Conservation (phyloP, 805 yeast species). For the Saccharomycopsis sp. region DNA sequence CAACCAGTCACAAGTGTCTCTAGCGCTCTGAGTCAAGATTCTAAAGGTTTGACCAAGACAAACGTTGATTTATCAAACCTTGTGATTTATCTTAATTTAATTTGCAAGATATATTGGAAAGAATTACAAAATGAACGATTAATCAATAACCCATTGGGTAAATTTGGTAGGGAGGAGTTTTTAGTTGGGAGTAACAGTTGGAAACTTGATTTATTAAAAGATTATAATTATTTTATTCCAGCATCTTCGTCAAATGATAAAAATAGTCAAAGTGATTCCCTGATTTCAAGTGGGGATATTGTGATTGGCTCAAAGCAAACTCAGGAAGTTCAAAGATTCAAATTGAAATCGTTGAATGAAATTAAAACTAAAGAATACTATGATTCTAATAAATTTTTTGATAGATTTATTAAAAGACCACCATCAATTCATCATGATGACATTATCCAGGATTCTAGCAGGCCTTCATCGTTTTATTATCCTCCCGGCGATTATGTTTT, state of each 20-base stretch:
- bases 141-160: background rate
- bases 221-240: constrained; percentile 20
- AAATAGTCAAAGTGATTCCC: background rate
- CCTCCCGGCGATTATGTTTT: constrained; percentile 65
- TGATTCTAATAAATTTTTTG: background rate
- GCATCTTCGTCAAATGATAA: background rate
- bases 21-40: background rate
- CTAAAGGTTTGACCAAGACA: constrained; percentile 1
- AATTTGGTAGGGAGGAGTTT: constrained; percentile 17
- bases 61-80: constrained; percentile 13
- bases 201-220: constrained; percentile 13
- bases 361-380: constrained; percentile 1
- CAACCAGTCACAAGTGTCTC: constrained; percentile 5
- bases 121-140: background rate
- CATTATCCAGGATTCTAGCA: no score
- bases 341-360: constrained; percentile 7
- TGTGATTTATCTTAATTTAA: constrained; percentile 3
- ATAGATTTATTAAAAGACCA: background rate
- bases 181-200: constrained; percentile 7
- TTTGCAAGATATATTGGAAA: constrained; percentile 18
- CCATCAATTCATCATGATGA: background rate
- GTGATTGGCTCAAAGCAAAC: constrained; percentile 3
- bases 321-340: constrained; percentile 10
- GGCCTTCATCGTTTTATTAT: constrained; percentile 1
- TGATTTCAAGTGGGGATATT: background rate